Evolutionary conservation across 495 filamentous ascomycete genomes (phyloP).

Genomic region (Sporormia fimetaria): DNA sequence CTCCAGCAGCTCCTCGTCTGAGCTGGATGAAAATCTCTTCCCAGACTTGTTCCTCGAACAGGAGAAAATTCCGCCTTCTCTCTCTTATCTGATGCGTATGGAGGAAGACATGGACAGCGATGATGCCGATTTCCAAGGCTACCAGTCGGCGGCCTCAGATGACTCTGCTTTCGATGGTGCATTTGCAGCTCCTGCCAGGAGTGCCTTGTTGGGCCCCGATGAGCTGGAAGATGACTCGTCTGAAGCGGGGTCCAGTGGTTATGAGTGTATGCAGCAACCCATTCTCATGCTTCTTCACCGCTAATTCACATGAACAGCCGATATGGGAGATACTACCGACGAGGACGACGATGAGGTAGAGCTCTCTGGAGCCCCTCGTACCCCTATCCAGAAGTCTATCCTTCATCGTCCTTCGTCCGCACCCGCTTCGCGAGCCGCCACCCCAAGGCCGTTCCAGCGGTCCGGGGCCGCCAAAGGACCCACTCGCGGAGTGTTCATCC

Average conservation of each 20-base stretch:
- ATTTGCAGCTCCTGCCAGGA: slow-evolving; percentile 5
- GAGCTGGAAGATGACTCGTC: slow-evolving; percentile 36
- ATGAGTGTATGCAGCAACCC: slow-evolving; percentile 51
- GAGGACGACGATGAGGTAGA: slow-evolving; percentile 59
- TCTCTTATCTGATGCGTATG: slow-evolving; percentile 51
- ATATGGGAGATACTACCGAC: slow-evolving; percentile 73
- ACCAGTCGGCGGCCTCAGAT: slow-evolving; percentile 8
- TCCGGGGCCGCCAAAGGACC: slow-evolving; percentile 28
- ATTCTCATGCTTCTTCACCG: slow-evolving; percentile 25
- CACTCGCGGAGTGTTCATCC: slow-evolving; percentile 21
- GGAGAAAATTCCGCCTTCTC: slow-evolving; percentile 53
- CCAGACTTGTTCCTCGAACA: slow-evolving; percentile 64
- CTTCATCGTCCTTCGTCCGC: slow-evolving; percentile 46
- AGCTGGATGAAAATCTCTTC: slow-evolving; percentile 46
- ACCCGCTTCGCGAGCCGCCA: slow-evolving; percentile 42
- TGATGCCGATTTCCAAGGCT: slow-evolving; percentile 4
- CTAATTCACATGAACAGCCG: slow-evolving; percentile 54
- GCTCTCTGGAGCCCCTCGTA: slow-evolving; percentile 43
- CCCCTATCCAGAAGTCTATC: slow-evolving; percentile 40
- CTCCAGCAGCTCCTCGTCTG: slow-evolving; percentile 40
- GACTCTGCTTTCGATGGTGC: slow-evolving; percentile 32
- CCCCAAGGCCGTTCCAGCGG: slow-evolving; percentile 30
- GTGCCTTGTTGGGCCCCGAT: neutral
- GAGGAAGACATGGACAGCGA: slow-evolving; percentile 40
- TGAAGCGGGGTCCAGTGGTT: slow-evolving; percentile 55